Percentiles rank a stretch among this genome's conserved stretches.
These are phyloP conservation scores for Tetrapisispora fleetii DNA, from an alignment of 805 yeast species.

Conservation along the genomic window DNA sequence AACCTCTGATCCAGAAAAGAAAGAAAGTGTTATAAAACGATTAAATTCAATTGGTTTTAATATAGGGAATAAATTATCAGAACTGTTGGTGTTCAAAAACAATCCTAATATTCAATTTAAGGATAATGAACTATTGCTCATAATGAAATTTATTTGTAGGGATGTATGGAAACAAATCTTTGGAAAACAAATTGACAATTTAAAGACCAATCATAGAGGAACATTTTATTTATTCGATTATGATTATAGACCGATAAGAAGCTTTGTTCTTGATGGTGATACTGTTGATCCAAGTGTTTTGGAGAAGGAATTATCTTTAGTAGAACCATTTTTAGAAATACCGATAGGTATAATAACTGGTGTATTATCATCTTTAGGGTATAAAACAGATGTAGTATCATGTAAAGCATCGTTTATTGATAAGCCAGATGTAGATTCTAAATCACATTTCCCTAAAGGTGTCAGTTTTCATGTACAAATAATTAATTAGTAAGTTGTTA, in stretches of 20 bases:
- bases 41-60: conserved; percentile 64
- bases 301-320: conserved; percentile 17
- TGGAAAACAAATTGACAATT: conserved; percentile 81
- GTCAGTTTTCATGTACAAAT: conserved; percentile 28
- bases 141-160: conserved; percentile 86
- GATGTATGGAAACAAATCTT: conserved; percentile 80
- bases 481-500: conserved; percentile 2
- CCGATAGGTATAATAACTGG: conserved; percentile 29
- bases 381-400: conserved; percentile 16
- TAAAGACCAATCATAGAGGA: conserved; percentile 82
- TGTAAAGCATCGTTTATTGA: conserved; percentile 24
- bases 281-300: conserved; percentile 8
- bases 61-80: conserved; percentile 52
- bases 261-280: conserved; percentile 14
- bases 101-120: conserved; percentile 37
- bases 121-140: conserved; percentile 58
- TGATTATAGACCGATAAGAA: conserved; percentile 22
- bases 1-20: conserved; percentile 25
- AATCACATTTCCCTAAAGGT: conserved; percentile 17
- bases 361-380: conserved; percentile 24
- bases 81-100: conserved; percentile 37
- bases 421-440: conserved; percentile 13
- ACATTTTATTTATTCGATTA: conserved; percentile 29
- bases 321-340: conserved; percentile 26
- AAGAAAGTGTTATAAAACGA: conserved; percentile 37